Base-by-base conservation (phyloP, 108 stramenopile genomes). In the Ochromonas danica region DNA sequence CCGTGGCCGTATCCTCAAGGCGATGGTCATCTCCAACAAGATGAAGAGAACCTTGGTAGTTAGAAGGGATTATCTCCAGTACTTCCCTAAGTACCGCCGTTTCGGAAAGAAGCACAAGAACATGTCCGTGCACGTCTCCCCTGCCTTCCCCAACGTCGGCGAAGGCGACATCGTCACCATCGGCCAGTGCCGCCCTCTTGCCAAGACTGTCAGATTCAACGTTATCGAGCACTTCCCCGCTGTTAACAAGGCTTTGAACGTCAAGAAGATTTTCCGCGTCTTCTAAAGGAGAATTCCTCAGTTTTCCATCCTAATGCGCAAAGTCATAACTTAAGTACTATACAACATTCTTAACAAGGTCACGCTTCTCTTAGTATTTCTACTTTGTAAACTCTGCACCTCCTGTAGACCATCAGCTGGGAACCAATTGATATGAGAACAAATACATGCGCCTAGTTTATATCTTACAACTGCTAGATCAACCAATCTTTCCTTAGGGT, bases 91-190 rank as follows among this genome's bases (percentile, higher is more conserved):
- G 93, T 99, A 99, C 94, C 92, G 95, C 89, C 74, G 98, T 89
- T 99, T 94, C 87, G 97, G 97, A 89, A 99, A 99, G 92, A 90
- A 96, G 82, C 98, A 99, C 94, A 98, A 91, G 90, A 99, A 96
- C 91, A 88, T 98, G 82, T 89, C 95, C 38, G 98, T 93, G 62
- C 98, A 99, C 92, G 93, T 93, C 90, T 91, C 92, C 74, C 98
- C 98, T 63, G 92, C 92, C 87, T 99, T 98, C 91, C 42, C 61
- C 40, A 86, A 86, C 70, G 94, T 98, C 71, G 96, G 95, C 89
- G 97, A 98, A 71, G 98, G 98, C 63, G 98, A 99, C 89, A 91
- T 99, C 86, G 97, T 98, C 74, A 98, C 97, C 45, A 89, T 98
- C 83, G 98, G 98, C 81, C 96, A 99, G 90, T 99, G 98, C 95